Evolutionary conservation across 371 early-diverging fungal species (phyloP).

Genomic region (Rhizopus arrhizus): DNA sequence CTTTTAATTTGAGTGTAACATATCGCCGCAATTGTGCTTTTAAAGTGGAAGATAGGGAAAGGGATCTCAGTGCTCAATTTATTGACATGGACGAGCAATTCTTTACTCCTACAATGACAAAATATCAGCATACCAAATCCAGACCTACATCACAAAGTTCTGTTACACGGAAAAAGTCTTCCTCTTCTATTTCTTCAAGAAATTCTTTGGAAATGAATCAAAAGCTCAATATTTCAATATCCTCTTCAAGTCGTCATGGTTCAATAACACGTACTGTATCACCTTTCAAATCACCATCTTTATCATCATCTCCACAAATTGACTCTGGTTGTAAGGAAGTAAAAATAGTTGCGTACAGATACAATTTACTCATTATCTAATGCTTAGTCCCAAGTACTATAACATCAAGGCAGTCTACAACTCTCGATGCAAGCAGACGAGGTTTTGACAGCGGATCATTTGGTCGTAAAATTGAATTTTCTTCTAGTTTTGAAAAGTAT

Average conservation of each 20-base stretch:
- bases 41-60: slow-evolving; percentile 55
- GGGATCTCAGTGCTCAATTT: slow-evolving; percentile 37
- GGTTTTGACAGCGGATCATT: slow-evolving; percentile 15
- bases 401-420: no score
- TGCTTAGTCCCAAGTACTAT: no score
- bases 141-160: background rate
- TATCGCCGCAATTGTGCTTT: slow-evolving; percentile 82
- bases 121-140: slow-evolving; percentile 25
- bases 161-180: background rate
- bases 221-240: background rate
- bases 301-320: slow-evolving; percentile 59
- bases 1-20: slow-evolving; percentile 70
- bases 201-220: background rate
- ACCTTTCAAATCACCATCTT: slow-evolving; percentile 73
- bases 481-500: slow-evolving; percentile 41
- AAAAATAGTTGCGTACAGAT: background rate
- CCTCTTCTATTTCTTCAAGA: background rate
- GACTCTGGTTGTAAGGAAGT: slow-evolving; percentile 35
- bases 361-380: no score
- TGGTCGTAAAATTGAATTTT: slow-evolving; percentile 30
- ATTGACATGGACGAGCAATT: slow-evolving; percentile 13
- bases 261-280: slow-evolving; percentile 49
- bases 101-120: slow-evolving; percentile 48
- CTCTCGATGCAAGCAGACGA: no score
- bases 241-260: slow-evolving; percentile 9